Conservation (phyloP, 768 basidiomycete species). For the Amanita polypyramis region DNA sequence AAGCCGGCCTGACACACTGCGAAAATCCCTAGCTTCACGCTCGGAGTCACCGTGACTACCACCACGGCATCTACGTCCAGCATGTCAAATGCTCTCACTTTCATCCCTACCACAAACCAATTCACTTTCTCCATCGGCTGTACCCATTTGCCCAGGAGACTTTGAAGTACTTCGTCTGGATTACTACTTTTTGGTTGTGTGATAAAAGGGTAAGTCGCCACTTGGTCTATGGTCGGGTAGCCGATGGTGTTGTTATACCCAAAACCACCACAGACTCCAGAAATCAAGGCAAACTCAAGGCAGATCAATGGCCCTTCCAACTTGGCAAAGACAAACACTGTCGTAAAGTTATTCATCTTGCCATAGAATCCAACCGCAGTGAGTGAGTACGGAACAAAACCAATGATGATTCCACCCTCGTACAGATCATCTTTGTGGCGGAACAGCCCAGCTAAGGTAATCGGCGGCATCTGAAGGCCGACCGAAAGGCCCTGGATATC, state of each 20-base stretch:
- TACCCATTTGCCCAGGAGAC: background rate
- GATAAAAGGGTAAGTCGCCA: background rate
- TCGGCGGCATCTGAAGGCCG: background rate
- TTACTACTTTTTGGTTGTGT: conserved; percentile 1
- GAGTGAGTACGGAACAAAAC: background rate
- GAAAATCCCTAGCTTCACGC: conserved; percentile 4
- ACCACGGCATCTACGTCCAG: conserved; percentile 4
- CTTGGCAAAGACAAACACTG: conserved; percentile 4
- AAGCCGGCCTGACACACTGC: background rate
- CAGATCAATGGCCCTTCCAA: conserved; percentile 1
- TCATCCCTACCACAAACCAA: conserved; percentile 5
- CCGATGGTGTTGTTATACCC: conserved; percentile 2
- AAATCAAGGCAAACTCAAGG: conserved; percentile 2
- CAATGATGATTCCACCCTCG: background rate
- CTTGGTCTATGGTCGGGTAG: background rate
- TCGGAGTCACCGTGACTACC: background rate
- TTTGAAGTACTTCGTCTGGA: background rate
- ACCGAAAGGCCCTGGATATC: background rate
- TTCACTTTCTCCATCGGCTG: background rate
- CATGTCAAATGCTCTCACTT: background rate
- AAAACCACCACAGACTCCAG: background rate
- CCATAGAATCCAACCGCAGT: background rate
- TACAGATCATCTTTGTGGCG: background rate
- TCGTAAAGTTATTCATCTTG: background rate
- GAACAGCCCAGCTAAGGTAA: conserved; percentile 1